Evolutionary conservation across 495 filamentous ascomycete genomes (phyloP).

Genomic region (Immersiella caudata): DNA sequence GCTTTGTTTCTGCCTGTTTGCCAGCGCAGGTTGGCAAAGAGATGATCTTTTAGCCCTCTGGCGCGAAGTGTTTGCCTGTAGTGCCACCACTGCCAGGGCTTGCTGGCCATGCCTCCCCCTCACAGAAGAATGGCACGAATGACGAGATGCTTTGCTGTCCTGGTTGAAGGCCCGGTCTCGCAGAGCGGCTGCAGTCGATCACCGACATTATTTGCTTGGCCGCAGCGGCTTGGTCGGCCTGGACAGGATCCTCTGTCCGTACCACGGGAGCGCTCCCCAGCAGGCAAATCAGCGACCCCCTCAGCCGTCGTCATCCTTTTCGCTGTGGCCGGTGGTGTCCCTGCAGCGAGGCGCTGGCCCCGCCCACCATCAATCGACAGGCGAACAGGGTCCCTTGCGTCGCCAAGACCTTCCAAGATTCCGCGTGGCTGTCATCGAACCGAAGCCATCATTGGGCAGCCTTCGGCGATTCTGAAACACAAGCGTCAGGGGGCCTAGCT

Average conservation of each 20-base stretch:
- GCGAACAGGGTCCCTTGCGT: slow-evolving; percentile 16
- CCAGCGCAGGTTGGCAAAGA: neutral
- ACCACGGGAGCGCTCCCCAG: neutral
- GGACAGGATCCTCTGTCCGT: neutral
- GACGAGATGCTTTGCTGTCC: neutral
- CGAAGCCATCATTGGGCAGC: slow-evolving; percentile 6
- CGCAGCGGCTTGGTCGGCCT: neutral
- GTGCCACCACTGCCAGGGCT: neutral
- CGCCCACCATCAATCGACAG: slow-evolving; percentile 12
- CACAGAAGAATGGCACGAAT: neutral
- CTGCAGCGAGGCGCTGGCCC: slow-evolving; percentile 18
- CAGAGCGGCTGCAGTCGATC: slow-evolving; percentile 8
- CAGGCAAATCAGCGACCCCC: slow-evolving; percentile 9
- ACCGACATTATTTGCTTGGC: neutral
- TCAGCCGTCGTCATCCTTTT: neutral
- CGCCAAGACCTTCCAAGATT: slow-evolving; percentile 15
- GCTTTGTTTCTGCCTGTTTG: neutral
- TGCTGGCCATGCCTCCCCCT: neutral
- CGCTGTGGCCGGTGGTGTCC: slow-evolving; percentile 14
- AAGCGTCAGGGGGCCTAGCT: slow-evolving; percentile 7
- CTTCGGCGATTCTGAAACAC: slow-evolving; percentile 17
- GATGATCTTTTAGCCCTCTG: neutral
- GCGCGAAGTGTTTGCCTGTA: neutral
- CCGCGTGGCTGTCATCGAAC: slow-evolving; percentile 4
- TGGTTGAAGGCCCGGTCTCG: neutral